Evolutionary conservation across 2,329 filamentous ascomycete genomes (phyloP).

Genomic region (Byssothecium circinans): DNA sequence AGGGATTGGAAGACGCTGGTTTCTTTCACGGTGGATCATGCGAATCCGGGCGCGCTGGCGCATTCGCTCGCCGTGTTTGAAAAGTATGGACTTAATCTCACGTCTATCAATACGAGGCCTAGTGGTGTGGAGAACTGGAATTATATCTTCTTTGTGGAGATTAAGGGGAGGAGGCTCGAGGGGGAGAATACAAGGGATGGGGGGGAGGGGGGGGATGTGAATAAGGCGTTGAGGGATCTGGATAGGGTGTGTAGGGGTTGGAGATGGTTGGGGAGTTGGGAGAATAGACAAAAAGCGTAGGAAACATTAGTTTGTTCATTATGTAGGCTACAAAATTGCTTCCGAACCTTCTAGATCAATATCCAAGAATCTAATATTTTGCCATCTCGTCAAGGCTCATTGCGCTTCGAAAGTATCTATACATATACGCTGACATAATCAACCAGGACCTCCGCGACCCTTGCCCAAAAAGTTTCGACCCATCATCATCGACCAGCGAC

Average conservation of each 20-base stretch:
- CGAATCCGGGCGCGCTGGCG: conserved; percentile 77
- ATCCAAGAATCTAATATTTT: too few species aligned
- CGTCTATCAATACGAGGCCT: conserved; percentile 85
- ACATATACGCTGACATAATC: too few species aligned
- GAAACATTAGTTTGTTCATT: too few species aligned
- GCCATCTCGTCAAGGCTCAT: too few species aligned
- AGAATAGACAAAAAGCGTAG: too few species aligned
- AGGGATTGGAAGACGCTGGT: conserved; percentile 67
- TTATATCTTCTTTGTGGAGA: conserved; percentile 95
- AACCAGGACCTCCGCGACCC: too few species aligned
- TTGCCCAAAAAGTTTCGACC: too few species aligned
- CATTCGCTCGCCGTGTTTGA: conserved; percentile 80
- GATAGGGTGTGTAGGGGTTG: conserved; percentile 60
- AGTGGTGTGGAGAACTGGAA: conserved; percentile 76
- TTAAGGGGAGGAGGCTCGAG: conserved; percentile 67
- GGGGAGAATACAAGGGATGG: conserved; percentile 42
- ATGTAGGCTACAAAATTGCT: too few species aligned
- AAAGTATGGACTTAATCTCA: conserved; percentile 73
- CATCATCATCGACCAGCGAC: too few species aligned
- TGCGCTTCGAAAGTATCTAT: too few species aligned
- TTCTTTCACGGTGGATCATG: conserved; percentile 80
- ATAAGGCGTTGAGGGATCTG: conserved; percentile 62
- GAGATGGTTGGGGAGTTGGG: conserved; percentile 72
- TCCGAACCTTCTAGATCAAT: too few species aligned
- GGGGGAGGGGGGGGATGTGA: conserved; percentile 59